phyloP scores from a whole-genome alignment of 768 basidiomycete species.

The Pisolithus microcarpus region DNA sequence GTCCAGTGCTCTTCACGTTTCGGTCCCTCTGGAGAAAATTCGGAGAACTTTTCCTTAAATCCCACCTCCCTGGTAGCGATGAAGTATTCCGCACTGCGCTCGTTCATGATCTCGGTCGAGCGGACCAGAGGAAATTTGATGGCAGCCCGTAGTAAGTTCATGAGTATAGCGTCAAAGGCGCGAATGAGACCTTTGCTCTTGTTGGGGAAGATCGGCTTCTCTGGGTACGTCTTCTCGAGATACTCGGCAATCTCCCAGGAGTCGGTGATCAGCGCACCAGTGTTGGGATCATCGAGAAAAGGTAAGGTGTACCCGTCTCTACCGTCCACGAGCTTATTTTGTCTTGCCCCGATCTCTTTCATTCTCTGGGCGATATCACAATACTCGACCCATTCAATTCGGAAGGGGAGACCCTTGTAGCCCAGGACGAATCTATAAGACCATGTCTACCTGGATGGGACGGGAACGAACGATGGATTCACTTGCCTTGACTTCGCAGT shows the following conservation, averaged over 20 bases:
- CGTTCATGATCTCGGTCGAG: slow-evolving; percentile 22
- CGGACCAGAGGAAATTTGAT: slow-evolving; percentile 17
- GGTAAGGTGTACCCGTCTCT: slow-evolving; percentile 25
- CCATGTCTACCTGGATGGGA: not conserved
- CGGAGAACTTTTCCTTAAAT: slow-evolving; percentile 29
- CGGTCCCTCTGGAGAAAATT: slow-evolving; percentile 31
- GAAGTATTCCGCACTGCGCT: slow-evolving; percentile 33
- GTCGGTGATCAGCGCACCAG: slow-evolving; percentile 22
- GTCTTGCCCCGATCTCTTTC: slow-evolving; percentile 21
- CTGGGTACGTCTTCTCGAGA: slow-evolving; percentile 29
- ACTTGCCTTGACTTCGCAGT: slow-evolving; percentile 31
- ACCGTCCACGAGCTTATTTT: slow-evolving; percentile 15
- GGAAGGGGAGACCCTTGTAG: slow-evolving; percentile 28
- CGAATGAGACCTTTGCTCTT: slow-evolving; percentile 17
- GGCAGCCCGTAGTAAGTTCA: not conserved
- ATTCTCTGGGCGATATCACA: slow-evolving; percentile 22
- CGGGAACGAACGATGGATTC: not conserved
- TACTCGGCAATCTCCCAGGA: slow-evolving; percentile 30
- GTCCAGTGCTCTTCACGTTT: slow-evolving; percentile 24
- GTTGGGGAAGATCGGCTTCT: slow-evolving; percentile 23
- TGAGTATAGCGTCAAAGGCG: slow-evolving; percentile 8
- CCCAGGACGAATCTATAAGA: slow-evolving; percentile 23
- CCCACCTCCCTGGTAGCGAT: slow-evolving; percentile 26
- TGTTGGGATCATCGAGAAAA: slow-evolving; percentile 27
- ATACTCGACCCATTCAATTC: slow-evolving; percentile 29